Base-by-base conservation (phyloP, 2,329 filamentous ascomycete species). In the Aureobasidium pullulans region DNA sequence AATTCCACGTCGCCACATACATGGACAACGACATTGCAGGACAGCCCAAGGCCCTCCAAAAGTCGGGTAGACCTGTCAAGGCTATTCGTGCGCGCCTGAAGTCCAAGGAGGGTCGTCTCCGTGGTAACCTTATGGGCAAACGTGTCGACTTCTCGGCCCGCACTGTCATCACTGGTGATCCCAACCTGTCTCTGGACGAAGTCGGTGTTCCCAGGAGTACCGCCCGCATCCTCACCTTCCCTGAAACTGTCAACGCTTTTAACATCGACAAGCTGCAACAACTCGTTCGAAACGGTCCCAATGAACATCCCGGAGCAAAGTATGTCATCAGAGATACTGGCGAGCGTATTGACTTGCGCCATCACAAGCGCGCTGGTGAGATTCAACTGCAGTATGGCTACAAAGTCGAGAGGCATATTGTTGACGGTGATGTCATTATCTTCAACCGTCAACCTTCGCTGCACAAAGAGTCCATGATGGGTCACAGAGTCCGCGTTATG, bases 381-480 rank as follows among this genome's bases (percentile, higher is more conserved):
- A 90, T 96, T 64, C 87, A 87, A 60, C 77, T 99, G 34, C 89
- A 96, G 69, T 96, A 96, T 71, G 95, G 95, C 50, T 97, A 93
- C 93, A 97, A 96, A 72, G 95, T 99, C 37, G 94, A 99, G 76
- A 88, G 94, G 63, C 94, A 99, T 75, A 84, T 99, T 64, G 86
- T 96, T 68, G 90, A 96, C 69, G 93, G 93, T 60, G 94, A 99
- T 74, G 95, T 90, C 65, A 97, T 99, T 76, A 92, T 99, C 70
- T 99, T 99, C 84, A 99, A 99, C 74, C 94, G 94, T 81, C 94
- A 99, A 72, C 94, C 94, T 0, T 99, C 94, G 37, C 81, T 99
- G 69, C 94, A 99, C 81, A 99, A 99, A 76, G 94, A 99, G 72
- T 99, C 94, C 62, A 99, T 99, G 94, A 99, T 99, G 95, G 94